These are phyloP conservation scores for Sungouiozyma intestinalis DNA, from an alignment of 805 yeast genomes.

Conservation along the genomic window DNA sequence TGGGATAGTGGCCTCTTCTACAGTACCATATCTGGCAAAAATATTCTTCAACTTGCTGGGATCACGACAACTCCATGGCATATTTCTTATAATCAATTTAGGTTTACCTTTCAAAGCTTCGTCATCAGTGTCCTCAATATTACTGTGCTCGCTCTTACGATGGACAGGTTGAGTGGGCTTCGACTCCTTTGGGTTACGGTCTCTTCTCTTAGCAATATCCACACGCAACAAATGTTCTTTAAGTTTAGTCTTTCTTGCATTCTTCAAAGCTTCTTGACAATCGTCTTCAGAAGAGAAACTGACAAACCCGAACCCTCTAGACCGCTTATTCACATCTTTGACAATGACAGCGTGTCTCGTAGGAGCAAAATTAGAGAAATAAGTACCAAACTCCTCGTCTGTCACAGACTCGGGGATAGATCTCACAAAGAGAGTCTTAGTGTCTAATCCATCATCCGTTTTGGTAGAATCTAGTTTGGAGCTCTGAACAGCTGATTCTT, in stretches of 20 bases:
- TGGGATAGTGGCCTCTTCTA: constrained; percentile 82
- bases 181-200: constrained; percentile 46
- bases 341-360: constrained; percentile 93
- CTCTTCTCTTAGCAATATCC: constrained; percentile 89
- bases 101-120: constrained; percentile 57
- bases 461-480: not conserved
- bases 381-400: constrained; percentile 69
- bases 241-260: constrained; percentile 56
- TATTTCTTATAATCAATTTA: constrained; percentile 76
- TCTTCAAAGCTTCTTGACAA: constrained; percentile 60
- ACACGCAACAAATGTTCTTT: constrained; percentile 58
- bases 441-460: constrained; percentile 27
- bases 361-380: constrained; percentile 86
- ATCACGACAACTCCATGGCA: constrained; percentile 91
- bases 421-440: constrained; percentile 70
- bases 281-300: constrained; percentile 81
- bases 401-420: constrained; percentile 74
- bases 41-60: constrained; percentile 59
- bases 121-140: constrained; percentile 12
- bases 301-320: constrained; percentile 94
- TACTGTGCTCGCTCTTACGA: not conserved
- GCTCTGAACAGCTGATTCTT: constrained; percentile 2
- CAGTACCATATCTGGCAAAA: constrained; percentile 74
- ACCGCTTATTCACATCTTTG: constrained; percentile 59
- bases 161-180: constrained; percentile 5